Conservation (phyloP, 2,329 filamentous ascomycete species). For the Aspergillus clavatus region DNA sequence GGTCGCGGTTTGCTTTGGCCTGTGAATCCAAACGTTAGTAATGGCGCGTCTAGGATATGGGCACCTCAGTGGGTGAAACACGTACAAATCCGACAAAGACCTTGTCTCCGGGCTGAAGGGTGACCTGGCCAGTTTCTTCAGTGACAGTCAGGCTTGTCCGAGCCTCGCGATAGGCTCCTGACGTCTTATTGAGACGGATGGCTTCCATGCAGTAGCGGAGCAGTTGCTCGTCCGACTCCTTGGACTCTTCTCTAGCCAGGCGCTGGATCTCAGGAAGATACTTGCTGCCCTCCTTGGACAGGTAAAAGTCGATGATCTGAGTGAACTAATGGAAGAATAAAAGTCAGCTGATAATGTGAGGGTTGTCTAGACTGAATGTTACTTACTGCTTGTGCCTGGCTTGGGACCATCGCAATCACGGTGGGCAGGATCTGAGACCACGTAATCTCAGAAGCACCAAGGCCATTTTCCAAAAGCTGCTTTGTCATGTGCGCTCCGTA, state of each 20-base stretch:
- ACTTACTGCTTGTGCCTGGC: constrained; percentile 62
- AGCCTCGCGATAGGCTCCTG: constrained; percentile 57
- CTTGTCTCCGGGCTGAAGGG: constrained; percentile 53
- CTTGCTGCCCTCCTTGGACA: constrained; percentile 52
- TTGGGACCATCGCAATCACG: constrained; percentile 62
- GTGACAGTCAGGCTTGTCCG: constrained; percentile 47
- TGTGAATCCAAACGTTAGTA: constrained; percentile 13
- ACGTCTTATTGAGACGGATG: constrained; percentile 61
- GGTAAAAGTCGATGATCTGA: constrained; percentile 68
- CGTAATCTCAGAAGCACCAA: constrained; percentile 61
- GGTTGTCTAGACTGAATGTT: too few relatives aligned
- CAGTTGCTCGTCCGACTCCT: constrained; percentile 58
- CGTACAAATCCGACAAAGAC: constrained; percentile 61
- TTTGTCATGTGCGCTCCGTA: constrained; percentile 65
- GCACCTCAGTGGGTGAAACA: not conserved
- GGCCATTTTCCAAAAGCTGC: constrained; percentile 58
- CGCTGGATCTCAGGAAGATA: constrained; percentile 59
- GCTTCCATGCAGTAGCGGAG: constrained; percentile 69
- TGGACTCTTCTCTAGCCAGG: constrained; percentile 52
- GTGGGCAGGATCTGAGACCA: constrained; percentile 68
- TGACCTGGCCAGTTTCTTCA: constrained; percentile 47
- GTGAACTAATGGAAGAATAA: constrained; percentile 51
- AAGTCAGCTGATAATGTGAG: not conserved
- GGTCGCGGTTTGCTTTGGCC: constrained; percentile 52
- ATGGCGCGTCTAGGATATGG: not conserved